A percentile compares a stretch with the other conserved stretches of the same genome.
Evolutionary conservation across 768 basidiomycete genomes (phyloP).

Genomic region (Melanogaster broomeanus): DNA sequence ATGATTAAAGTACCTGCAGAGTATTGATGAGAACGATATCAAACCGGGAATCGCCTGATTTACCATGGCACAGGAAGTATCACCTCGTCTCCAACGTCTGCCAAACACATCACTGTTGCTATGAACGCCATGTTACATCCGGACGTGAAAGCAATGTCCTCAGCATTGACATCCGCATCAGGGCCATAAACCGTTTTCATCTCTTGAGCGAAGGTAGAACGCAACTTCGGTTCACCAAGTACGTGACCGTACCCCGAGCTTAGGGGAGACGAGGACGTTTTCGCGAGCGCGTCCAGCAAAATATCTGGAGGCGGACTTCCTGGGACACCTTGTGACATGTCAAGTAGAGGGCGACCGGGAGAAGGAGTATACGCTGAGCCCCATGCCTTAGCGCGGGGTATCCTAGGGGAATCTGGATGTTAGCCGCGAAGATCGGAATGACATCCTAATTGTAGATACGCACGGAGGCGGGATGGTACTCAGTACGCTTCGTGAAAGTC

Average conservation of each 20-base stretch:
- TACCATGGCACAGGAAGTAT: slow-evolving; percentile 76
- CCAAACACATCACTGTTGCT: slow-evolving; percentile 59
- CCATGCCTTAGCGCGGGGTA: slow-evolving; percentile 63
- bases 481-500: slow-evolving; percentile 42
- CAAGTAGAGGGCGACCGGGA: slow-evolving; percentile 52
- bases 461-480: slow-evolving; percentile 51
- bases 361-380: slow-evolving; percentile 44
- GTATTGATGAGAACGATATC: not conserved
- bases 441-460: slow-evolving; percentile 3
- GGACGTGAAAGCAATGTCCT: slow-evolving; percentile 68
- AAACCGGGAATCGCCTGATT: not conserved
- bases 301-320: slow-evolving; percentile 58
- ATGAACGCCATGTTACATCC: slow-evolving; percentile 78
- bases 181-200: slow-evolving; percentile 60
- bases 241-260: slow-evolving; percentile 60
- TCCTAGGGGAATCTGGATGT: slow-evolving; percentile 35
- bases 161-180: slow-evolving; percentile 45
- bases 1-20: slow-evolving; percentile 65
- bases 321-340: slow-evolving; percentile 78
- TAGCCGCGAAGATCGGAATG: not conserved
- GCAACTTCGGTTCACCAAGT: slow-evolving; percentile 56
- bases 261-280: slow-evolving; percentile 41
- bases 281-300: slow-evolving; percentile 51
- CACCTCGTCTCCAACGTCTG: slow-evolving; percentile 69
- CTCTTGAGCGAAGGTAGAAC: slow-evolving; percentile 57